Evolutionary conservation across 768 basidiomycete species (phyloP), one percentile per base, ranked within the genome.

Genomic region (Tubosaeta brunneosetosa): DNA sequence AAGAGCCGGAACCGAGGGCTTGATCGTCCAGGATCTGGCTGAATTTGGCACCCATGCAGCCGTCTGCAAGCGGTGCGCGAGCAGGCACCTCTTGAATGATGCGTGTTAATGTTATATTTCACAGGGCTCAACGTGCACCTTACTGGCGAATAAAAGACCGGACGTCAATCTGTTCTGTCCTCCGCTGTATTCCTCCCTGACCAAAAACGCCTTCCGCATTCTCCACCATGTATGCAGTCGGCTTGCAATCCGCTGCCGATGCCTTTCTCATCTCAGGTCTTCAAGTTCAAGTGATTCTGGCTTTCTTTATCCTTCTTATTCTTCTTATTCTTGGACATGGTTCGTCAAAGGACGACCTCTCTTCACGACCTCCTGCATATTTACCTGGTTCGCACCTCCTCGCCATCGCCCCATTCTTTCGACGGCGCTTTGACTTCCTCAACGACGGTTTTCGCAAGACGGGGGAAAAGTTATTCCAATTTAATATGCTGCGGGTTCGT

Each of bases 361-460:
- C 63, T 25, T 37, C 54, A n/a, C 65, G 65, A 42, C 67, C 76
- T 38, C 82, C 87, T 47, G 74, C 71, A 43, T 73, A 72, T 47
- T 73, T 89, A 6, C 86, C 86, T 40, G 80, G 82, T 40, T 72
- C 73, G 38, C 77, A 78, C 52, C 71, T 85, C 50, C 75, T 80
- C 60, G 76, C 80, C 56, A 83, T 85, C 50, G 63, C 71, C 29
- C 81, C 85, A 14, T 90, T 90, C 75, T 88, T 88, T 66, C 79
- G 77, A 43, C 72, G 70, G 58, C 78, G 86, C 49, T 83, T 82
- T 61, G 86, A 88, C 61, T 90, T 90, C 66, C 63, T 90, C 54
- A 83, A 81, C 61, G 80, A 82, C 73, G 86, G 82, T 13, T 87
- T 88, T 67, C 77, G 79, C 54, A 78, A 77, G 47, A 85, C 85